Evolutionary conservation across 768 basidiomycete species (phyloP).

Genomic region (Pulveroboletus sp.): DNA sequence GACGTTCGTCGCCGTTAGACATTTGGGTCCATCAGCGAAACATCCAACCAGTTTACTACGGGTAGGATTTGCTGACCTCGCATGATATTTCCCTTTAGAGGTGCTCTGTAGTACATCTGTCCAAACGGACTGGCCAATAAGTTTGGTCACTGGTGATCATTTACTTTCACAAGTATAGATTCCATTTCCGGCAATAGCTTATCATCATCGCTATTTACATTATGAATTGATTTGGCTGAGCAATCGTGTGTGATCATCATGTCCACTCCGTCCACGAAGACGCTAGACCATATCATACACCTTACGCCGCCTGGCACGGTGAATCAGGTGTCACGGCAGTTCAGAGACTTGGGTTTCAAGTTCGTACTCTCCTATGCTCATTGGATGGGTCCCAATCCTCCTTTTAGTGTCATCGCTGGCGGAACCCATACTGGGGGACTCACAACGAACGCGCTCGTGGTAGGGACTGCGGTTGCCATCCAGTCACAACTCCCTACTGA

Average conservation of each 20-base stretch:
- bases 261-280: constrained; percentile 35
- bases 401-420: constrained; percentile 61
- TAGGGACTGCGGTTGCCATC: constrained; percentile 25
- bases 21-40: constrained; percentile 19
- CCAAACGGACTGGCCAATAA: neutral
- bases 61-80: constrained; percentile 4
- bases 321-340: constrained; percentile 44
- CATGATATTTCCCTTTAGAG: constrained; percentile 5
- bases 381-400: neutral
- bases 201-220: no score
- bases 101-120: neutral
- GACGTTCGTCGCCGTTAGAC: constrained; percentile 4
- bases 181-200: no score
- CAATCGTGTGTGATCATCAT: constrained; percentile 6
- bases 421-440: constrained; percentile 61
- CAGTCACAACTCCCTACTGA: neutral
- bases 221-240: no score
- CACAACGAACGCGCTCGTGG: constrained; percentile 62
- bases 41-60: no score
- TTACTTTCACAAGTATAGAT: no score
- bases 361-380: constrained; percentile 25
- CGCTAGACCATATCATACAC: constrained; percentile 67
- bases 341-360: constrained; percentile 63
- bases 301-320: constrained; percentile 63
- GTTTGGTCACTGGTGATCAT: no score